These are phyloP conservation scores for Coelastrella sp. DNA, from an alignment of 139 green algal genomes.

Conservation along the genomic window DNA sequence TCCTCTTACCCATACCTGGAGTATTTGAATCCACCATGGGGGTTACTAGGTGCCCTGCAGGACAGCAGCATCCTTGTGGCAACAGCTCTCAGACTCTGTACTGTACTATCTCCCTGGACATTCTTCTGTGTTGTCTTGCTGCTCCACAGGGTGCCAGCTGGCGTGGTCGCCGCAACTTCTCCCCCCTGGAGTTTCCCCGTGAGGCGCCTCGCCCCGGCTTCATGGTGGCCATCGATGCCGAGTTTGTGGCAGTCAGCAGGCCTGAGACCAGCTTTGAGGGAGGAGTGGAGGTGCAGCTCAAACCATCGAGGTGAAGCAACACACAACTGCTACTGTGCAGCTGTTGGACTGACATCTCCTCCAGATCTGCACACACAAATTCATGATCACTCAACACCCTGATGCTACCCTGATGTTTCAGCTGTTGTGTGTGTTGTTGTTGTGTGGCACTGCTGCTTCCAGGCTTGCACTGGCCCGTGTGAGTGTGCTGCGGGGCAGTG, in stretches of 20 bases:
- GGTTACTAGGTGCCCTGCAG: too few relatives aligned
- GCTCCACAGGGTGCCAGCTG: slow-evolving; percentile 44
- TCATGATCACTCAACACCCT: neutral
- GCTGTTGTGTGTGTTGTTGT: neutral
- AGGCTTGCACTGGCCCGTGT: slow-evolving; percentile 91
- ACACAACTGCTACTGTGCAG: neutral
- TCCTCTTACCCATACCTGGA: too few relatives aligned
- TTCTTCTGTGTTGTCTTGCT: neutral
- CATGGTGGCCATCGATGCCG: slow-evolving; percentile 92
- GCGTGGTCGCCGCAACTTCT: slow-evolving; percentile 64
- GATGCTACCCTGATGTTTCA: neutral
- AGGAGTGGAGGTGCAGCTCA: slow-evolving; percentile 52
- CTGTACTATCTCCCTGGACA: too few relatives aligned
- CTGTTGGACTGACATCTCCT: too few relatives aligned
- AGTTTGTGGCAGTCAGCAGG: slow-evolving; percentile 90
- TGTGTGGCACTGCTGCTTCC: neutral
- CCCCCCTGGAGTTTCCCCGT: slow-evolving; percentile 62
- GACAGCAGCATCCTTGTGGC: too few relatives aligned
- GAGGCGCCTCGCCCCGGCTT: slow-evolving; percentile 72
- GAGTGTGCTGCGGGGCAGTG: slow-evolving; percentile 86
- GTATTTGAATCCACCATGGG: too few relatives aligned
- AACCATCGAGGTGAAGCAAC: slow-evolving; percentile 40
- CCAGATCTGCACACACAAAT: neutral
- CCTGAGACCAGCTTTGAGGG: slow-evolving; percentile 66
- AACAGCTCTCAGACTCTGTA: too few relatives aligned